phyloP scores from a whole-genome alignment of 805 yeast genomes.

The Myxozyma mucilagina region DNA sequence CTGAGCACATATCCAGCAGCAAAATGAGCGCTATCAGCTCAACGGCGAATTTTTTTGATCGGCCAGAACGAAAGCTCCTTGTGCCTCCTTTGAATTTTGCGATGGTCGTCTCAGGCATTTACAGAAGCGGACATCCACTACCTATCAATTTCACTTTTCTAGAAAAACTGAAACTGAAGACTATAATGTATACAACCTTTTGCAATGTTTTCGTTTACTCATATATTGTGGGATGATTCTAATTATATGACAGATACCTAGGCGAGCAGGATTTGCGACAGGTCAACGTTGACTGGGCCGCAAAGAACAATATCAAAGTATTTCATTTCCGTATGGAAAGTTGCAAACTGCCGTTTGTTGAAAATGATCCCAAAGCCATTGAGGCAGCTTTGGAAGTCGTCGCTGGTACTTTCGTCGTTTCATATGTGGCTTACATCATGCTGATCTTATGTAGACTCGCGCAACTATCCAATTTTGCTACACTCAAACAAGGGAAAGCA shows the following conservation, averaged over 20 bases:
- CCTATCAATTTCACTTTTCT: constrained; percentile 81
- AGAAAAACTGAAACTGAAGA: constrained; percentile 63
- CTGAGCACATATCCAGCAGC: constrained; percentile 25
- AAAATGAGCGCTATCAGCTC: constrained; percentile 29
- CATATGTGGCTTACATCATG: not conserved
- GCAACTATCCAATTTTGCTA: constrained; percentile 81
- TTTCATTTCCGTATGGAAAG: constrained; percentile 65
- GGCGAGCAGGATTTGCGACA: constrained; percentile 63
- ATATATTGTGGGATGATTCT: not conserved
- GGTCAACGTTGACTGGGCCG: constrained; percentile 72
- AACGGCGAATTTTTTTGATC: constrained; percentile 26
- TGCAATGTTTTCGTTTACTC: too few species aligned
- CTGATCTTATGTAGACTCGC: constrained; percentile 37
- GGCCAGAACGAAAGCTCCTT: constrained; percentile 28
- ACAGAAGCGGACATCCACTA: constrained; percentile 93
- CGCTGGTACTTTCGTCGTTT: constrained; percentile 18
- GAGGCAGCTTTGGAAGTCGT: constrained; percentile 42
- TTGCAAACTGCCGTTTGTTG: constrained; percentile 71
- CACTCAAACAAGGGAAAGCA: constrained; percentile 99
- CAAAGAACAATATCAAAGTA: constrained; percentile 53
- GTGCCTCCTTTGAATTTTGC: constrained; percentile 94
- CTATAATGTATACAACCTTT: constrained; percentile 64
- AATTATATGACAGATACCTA: constrained; percentile 33
- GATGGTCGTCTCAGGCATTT: constrained; percentile 81
- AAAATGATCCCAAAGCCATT: constrained; percentile 60